Percentiles rank a stretch among this genome's conserved stretches.
Evolutionary conservation across 2,329 filamentous ascomycete species (phyloP).

Genomic region (Pseudocercospora macadamiae): DNA sequence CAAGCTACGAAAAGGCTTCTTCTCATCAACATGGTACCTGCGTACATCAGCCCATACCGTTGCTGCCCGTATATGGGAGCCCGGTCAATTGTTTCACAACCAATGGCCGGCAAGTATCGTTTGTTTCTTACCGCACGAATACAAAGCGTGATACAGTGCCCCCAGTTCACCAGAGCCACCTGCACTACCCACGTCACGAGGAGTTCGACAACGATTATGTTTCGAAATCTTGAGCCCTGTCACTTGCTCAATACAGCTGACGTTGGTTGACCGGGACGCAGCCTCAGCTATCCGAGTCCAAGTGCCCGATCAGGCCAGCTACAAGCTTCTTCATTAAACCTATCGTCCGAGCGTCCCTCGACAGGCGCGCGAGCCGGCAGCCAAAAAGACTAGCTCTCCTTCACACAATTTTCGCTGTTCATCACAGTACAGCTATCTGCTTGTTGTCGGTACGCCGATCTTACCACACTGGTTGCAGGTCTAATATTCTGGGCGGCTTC

Average conservation of each 20-base stretch:
- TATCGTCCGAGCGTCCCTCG: conserved; percentile 5
- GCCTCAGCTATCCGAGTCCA: conserved; percentile 2
- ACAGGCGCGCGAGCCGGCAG: background rate
- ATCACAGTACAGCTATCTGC: background rate
- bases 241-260: background rate
- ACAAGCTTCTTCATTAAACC: conserved; percentile 9
- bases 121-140: background rate
- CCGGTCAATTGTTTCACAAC: conserved; percentile 2
- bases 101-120: background rate
- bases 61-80: background rate
- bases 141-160: background rate
- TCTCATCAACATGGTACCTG: background rate
- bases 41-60: background rate
- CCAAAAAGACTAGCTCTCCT: conserved; percentile 1
- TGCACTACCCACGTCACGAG: no score
- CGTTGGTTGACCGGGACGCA: conserved; percentile 3
- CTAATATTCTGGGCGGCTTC: background rate
- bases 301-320: conserved; percentile 2
- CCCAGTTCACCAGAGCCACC: background rate
- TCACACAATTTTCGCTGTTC: background rate
- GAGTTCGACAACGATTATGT: conserved; percentile 6
- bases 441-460: background rate
- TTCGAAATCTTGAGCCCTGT: background rate
- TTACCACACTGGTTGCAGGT: background rate
- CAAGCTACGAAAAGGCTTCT: background rate